Percentiles rank a stretch among this genome's conserved stretches.
phyloP scores from a whole-genome alignment of 176 grass and related monocot species.

The Panicum miliaceum region DNA sequence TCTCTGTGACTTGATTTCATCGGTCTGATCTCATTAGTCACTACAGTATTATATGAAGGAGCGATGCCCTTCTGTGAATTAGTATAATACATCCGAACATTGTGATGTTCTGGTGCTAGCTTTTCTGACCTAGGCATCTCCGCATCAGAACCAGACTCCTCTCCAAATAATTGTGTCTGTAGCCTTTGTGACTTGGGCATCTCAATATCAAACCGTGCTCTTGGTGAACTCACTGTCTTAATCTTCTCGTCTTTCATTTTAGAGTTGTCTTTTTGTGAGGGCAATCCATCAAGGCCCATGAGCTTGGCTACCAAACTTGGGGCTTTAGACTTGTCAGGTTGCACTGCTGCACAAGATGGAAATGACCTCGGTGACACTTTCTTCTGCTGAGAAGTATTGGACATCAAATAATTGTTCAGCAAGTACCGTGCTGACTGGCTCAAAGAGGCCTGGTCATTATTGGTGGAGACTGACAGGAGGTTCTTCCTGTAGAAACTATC shows the following conservation, averaged over 20 bases:
- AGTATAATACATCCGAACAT: slow-evolving; percentile 30
- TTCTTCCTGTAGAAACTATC: slow-evolving; percentile 69
- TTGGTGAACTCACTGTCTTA: slow-evolving; percentile 53
- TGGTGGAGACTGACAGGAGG: slow-evolving; percentile 37
- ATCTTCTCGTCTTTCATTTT: slow-evolving; percentile 50
- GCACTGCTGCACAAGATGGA: slow-evolving; percentile 37
- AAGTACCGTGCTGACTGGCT: slow-evolving; percentile 49
- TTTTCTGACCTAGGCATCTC: slow-evolving; percentile 26
- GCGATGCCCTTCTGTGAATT: slow-evolving; percentile 13
- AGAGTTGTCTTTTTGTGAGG: slow-evolving; percentile 34
- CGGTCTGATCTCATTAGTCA: slow-evolving; percentile 24
- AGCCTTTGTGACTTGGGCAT: slow-evolving; percentile 65
- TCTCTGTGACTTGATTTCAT: slow-evolving; percentile 47
- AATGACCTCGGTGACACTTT: slow-evolving; percentile 6
- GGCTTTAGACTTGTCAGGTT: slow-evolving; percentile 48
- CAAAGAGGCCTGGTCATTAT: slow-evolving; percentile 53
- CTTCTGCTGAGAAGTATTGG: slow-evolving; percentile 43
- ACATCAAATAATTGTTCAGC: slow-evolving; percentile 28
- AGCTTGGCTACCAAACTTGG: slow-evolving; percentile 81
- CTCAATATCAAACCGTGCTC: slow-evolving; percentile 72
- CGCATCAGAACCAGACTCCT: slow-evolving; percentile 15
- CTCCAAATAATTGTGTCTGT: not conserved
- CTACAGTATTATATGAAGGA: slow-evolving; percentile 15
- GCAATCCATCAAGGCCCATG: slow-evolving; percentile 80
- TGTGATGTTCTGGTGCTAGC: not conserved